Evolutionary conservation across 495 filamentous ascomycete genomes (phyloP).

Genomic region (Cryomyces minteri): DNA sequence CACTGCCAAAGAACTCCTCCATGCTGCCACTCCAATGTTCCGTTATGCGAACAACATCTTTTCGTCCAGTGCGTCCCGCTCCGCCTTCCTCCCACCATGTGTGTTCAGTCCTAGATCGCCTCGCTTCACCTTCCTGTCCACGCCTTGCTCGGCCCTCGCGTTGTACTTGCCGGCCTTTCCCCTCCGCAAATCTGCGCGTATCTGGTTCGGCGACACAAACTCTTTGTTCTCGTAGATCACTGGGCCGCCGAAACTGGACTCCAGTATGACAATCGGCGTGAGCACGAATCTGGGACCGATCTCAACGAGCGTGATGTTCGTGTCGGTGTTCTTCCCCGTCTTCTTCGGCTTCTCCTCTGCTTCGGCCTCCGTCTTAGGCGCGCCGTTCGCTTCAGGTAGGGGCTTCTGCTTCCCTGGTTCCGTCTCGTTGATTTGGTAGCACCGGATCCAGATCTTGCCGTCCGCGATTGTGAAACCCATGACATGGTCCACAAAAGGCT

Average conservation of each 20-base stretch:
- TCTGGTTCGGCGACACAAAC: constrained; percentile 90
- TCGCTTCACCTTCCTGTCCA: constrained; percentile 55
- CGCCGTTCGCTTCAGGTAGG: constrained; percentile 13
- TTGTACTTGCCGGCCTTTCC: constrained; percentile 60
- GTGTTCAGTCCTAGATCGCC: constrained; percentile 55
- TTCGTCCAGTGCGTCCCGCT: constrained; percentile 59
- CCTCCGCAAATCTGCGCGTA: constrained; percentile 59
- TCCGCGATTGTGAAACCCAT: constrained; percentile 85
- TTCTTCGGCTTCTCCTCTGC: constrained; percentile 14
- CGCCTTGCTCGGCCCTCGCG: constrained; percentile 46
- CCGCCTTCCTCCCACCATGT: constrained; percentile 37
- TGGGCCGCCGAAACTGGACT: constrained; percentile 87
- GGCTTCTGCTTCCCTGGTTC: constrained; percentile 34
- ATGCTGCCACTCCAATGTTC: too few relatives aligned
- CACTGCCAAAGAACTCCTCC: too few relatives aligned
- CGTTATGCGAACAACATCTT: constrained; percentile 58
- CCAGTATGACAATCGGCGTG: constrained; percentile 89
- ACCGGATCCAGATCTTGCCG: constrained; percentile 90
- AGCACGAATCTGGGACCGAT: constrained; percentile 91
- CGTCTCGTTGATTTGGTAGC: constrained; percentile 82
- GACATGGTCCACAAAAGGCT: constrained; percentile 92
- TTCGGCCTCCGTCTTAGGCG: constrained; percentile 8
- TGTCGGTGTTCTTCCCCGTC: constrained; percentile 28
- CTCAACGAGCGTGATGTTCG: constrained; percentile 71
- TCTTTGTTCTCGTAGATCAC: constrained; percentile 99